Conservation (phyloP, 306 rosid species). For the Hippophae rhamnoides region DNA sequence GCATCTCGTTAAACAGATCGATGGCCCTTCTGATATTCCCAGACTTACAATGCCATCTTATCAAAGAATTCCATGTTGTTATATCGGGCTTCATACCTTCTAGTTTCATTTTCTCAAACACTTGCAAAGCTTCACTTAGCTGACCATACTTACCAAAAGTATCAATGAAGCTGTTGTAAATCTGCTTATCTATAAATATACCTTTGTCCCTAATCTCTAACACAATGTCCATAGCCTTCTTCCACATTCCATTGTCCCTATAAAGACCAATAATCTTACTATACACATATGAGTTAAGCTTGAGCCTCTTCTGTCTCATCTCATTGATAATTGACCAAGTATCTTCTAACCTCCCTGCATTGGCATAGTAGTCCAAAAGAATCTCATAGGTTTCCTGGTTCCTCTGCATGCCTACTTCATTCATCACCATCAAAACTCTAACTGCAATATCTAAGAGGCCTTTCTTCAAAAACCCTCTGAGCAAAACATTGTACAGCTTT, state of each 20-base stretch:
- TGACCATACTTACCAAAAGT: slow-evolving; percentile 71
- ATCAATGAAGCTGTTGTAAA: slow-evolving; percentile 57
- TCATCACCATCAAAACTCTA: slow-evolving; percentile 39
- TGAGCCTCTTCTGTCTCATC: slow-evolving; percentile 48
- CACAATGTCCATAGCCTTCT: slow-evolving; percentile 59
- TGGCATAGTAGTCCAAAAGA: slow-evolving; percentile 52
- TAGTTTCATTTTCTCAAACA: slow-evolving; percentile 48
- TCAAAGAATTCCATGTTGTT: slow-evolving; percentile 58
- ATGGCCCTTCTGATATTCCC: slow-evolving; percentile 47
- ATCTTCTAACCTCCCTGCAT: slow-evolving; percentile 71
- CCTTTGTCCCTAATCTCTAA: slow-evolving; percentile 53
- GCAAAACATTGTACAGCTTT: slow-evolving; percentile 44
- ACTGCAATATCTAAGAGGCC: slow-evolving; percentile 49
- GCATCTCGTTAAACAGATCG: slow-evolving; percentile 50
- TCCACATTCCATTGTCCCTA: slow-evolving; percentile 86
- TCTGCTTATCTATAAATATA: slow-evolving; percentile 38
- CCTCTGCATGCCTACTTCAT: slow-evolving; percentile 22
- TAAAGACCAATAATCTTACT: slow-evolving; percentile 56
- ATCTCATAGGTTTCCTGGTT: slow-evolving; percentile 48
- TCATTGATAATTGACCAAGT: slow-evolving; percentile 57
- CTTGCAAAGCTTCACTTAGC: slow-evolving; percentile 47
- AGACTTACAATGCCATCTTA: slow-evolving; percentile 55
- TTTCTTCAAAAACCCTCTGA: slow-evolving; percentile 62
- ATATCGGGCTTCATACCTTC: slow-evolving; percentile 60
- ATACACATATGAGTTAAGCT: slow-evolving; percentile 43